Evolutionary conservation across 257 asterid genomes (phyloP).

Genomic region (Galeopsis tetrahit): DNA sequence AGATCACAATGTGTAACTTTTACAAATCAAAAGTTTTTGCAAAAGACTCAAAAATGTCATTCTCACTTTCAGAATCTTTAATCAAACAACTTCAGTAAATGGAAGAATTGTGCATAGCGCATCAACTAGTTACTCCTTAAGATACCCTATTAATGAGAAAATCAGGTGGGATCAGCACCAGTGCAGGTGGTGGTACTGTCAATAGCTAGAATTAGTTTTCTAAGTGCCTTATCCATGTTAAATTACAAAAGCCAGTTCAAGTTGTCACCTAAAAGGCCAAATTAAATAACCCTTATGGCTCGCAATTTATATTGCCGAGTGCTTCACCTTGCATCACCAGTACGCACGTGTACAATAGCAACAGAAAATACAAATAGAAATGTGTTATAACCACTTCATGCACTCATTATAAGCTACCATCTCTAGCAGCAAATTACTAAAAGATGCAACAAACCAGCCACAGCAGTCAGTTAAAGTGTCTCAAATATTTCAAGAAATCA

Average conservation of each 20-base stretch:
- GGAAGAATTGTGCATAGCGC: not conserved
- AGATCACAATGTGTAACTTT: not conserved
- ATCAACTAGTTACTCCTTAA: conserved; percentile 1
- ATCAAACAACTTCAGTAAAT: not conserved
- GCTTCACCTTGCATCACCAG: not conserved
- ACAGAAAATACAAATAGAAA: not conserved
- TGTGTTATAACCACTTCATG: not conserved
- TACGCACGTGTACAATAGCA: not conserved
- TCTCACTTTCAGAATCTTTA: conserved; percentile 2
- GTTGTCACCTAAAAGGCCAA: not conserved
- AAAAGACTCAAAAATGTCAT: not conserved
- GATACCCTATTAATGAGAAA: not conserved
- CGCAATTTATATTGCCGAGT: not conserved
- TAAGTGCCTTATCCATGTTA: not conserved
- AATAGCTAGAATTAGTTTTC: not conserved
- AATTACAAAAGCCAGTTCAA: not conserved
- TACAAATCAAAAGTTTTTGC: not conserved
- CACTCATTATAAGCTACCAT: conserved; percentile 4
- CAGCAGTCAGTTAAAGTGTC: too few relatives aligned
- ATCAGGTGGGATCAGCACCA: too few relatives aligned
- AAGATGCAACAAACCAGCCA: conserved; percentile 18
- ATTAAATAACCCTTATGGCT: not conserved
- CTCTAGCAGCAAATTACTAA: not conserved
- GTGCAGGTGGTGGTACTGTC: not conserved
- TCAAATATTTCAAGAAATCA: not conserved